Conservation (phyloP, 2,329 filamentous ascomycete species). For the Calonectria pteridis region DNA sequence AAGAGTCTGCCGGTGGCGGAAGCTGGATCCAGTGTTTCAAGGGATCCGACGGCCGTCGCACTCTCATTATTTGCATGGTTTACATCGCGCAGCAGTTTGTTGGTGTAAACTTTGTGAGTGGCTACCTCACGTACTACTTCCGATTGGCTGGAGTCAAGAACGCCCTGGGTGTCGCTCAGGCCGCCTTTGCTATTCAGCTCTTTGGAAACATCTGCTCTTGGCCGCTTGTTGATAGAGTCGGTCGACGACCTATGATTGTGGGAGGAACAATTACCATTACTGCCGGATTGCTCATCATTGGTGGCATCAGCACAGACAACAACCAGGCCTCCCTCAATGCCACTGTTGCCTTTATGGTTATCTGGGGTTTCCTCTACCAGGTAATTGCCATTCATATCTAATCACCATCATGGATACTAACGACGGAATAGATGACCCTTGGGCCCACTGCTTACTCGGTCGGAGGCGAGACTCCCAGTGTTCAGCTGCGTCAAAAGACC, state of each 20-base stretch:
- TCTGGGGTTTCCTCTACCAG: conserved; percentile 47
- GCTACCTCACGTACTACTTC: conserved; percentile 44
- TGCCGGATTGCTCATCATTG: conserved; percentile 44
- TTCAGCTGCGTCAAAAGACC: conserved; percentile 47
- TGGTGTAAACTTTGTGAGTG: conserved; percentile 45
- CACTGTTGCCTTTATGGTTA: conserved; percentile 44
- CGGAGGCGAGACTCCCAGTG: conserved; percentile 45
- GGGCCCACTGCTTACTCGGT: conserved; percentile 46
- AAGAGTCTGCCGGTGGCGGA: conserved; percentile 29
- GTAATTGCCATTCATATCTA: background rate
- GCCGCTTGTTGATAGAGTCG: conserved; percentile 45
- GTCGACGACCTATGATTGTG: conserved; percentile 45
- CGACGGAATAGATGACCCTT: conserved; percentile 32
- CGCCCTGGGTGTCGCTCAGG: conserved; percentile 43
- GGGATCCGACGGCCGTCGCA: conserved; percentile 41
- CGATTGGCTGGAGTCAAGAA: conserved; percentile 43
- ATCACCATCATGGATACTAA: background rate
- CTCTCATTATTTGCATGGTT: conserved; percentile 46
- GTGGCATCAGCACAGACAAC: conserved; percentile 45
- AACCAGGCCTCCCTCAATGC: conserved; percentile 35
- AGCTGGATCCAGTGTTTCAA: conserved; percentile 44
- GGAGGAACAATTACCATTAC: conserved; percentile 44
- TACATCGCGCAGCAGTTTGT: conserved; percentile 46
- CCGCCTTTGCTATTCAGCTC: conserved; percentile 45
- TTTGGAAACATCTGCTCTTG: conserved; percentile 47